Evolutionary conservation across 2,329 filamentous ascomycete species (phyloP), one percentile per base, ranked within the genome.

Genomic region (Cordyceps cicadae): DNA sequence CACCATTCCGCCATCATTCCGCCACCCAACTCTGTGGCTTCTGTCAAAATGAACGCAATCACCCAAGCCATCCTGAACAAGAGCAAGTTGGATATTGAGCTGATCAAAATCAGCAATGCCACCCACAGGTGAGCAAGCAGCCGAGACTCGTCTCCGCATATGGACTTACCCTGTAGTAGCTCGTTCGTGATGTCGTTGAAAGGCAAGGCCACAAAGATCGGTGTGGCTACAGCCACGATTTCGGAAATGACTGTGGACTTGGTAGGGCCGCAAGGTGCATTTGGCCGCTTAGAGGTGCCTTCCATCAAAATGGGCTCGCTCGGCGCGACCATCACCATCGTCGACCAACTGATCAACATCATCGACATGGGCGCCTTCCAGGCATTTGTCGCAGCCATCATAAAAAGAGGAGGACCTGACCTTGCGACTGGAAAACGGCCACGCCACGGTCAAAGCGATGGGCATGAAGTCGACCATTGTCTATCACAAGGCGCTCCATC

Each of bases 251-350:
- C 59, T n/a, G 59, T 60, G 19, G 59, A 60, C 17, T 15, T 60
- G 9, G 59, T 60, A 17, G 59, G 59, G 26, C 59, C 59, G 3
- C 5, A 43, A 14, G 59, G 59, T 26, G 32, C 45, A 34, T 60
- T 60, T 41, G 59, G 59, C 3, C 59, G 59, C 17, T 26, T 60
- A 29, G 14, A 55, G 6, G 59, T 60, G 26, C 59, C 59, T 3
- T 19, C 41, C 19, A 60, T 60, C 19, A 60, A 60, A 52, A 60
- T 60, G 59, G 59, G 59, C n/a, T 55, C 59, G 9, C n/a, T 49
- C 43, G 59, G 59, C 19, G 51, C 59, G 2, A 43, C 55, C 29
- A 54, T 60, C 26, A 39, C 43, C 21, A 60, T 60, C n/a, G 29
- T 55, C 6, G 41, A 60, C 19, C 59, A 60, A 24, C 9, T 3